Evolutionary conservation across 371 early-diverging fungal species (phyloP).

Genomic region (Apophysomyces variabilis): DNA sequence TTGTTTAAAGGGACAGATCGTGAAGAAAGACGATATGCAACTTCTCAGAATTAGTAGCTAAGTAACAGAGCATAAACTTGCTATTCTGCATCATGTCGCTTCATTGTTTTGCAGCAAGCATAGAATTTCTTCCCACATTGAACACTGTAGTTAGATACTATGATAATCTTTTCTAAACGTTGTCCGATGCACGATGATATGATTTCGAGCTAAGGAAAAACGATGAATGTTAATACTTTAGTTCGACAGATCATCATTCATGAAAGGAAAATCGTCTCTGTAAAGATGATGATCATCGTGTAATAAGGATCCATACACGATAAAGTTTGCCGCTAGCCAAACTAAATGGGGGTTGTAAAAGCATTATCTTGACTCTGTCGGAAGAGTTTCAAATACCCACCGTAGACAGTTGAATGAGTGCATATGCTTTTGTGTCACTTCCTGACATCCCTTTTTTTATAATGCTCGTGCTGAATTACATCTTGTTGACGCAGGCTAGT

Average conservation of each 20-base stretch:
- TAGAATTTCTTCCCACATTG: background rate
- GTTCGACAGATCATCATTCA: too few species aligned
- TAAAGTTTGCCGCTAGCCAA: background rate
- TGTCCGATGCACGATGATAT: constrained; percentile 6
- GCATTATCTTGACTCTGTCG: background rate
- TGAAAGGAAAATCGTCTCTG: too few species aligned
- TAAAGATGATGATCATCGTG: background rate
- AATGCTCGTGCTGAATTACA: constrained; percentile 6
- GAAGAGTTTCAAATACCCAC: background rate
- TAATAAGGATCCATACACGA: background rate
- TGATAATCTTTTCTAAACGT: background rate
- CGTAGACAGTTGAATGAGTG: background rate
- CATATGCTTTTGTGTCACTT: constrained; percentile 5
- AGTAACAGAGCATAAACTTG: background rate
- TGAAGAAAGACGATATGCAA: background rate
- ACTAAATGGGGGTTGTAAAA: background rate
- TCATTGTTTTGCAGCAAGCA: constrained; percentile 5
- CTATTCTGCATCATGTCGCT: background rate
- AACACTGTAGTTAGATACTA: background rate
- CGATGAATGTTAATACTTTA: background rate
- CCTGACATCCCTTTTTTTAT: background rate
- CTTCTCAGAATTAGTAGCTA: background rate
- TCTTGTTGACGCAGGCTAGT: background rate
- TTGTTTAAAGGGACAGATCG: background rate
- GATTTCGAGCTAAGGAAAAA: background rate